Conservation (phyloP, 768 basidiomycete species). For the Lentinula boryana region DNA sequence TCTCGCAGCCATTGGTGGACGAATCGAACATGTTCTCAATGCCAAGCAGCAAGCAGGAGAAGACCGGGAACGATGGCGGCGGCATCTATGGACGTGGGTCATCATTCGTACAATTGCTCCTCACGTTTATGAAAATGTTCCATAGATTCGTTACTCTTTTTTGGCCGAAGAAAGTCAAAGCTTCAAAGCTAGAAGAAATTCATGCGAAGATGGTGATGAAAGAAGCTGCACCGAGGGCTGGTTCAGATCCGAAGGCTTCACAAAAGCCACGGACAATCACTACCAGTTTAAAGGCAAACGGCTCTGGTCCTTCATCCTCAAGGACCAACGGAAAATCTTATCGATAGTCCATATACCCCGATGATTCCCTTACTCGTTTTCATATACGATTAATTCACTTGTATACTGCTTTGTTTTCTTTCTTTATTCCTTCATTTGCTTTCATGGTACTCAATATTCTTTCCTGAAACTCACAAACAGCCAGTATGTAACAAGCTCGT, state of each 20-base stretch:
- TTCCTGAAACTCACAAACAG: not conserved
- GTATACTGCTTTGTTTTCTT: conserved; percentile 13
- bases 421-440: conserved; percentile 11
- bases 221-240: conserved; percentile 61
- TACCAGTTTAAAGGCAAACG: conserved; percentile 44
- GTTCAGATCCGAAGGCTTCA: conserved; percentile 38
- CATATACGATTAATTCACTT: conserved; percentile 15
- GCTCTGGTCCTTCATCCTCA: conserved; percentile 32
- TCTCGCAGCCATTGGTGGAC: conserved; percentile 85
- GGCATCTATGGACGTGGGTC: conserved; percentile 95
- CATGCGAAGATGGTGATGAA: conserved; percentile 96
- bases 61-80: conserved; percentile 81
- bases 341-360: conserved; percentile 34
- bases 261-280: conserved; percentile 58
- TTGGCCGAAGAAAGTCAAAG: conserved; percentile 97
- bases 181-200: conserved; percentile 88
- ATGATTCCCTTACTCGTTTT: not conserved
- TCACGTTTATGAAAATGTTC: conserved; percentile 5
- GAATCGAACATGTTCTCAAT: conserved; percentile 81
- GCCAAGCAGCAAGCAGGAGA: conserved; percentile 74
- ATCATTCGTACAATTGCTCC: not conserved
- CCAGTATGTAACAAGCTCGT: conserved; percentile 11
- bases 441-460: not conserved
- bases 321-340: conserved; percentile 59
- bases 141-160: conserved; percentile 88